These are phyloP conservation scores for Fraxinus anomala DNA, from an alignment of 257 asterid species.

Conservation along the genomic window DNA sequence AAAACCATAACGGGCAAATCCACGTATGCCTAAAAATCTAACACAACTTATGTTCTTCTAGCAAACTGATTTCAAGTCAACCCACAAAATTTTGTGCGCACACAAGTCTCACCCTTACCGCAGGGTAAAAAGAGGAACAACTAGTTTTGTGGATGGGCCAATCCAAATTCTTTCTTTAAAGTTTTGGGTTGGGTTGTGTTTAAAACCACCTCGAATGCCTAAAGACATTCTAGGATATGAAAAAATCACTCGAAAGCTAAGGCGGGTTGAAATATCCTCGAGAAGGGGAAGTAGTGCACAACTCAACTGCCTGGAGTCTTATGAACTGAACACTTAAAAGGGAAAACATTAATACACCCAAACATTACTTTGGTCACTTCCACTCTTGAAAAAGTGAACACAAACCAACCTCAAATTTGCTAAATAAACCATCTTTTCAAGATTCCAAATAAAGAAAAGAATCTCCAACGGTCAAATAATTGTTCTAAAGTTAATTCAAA, in stretches of 20 bases:
- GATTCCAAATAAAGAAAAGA: constrained; percentile 21
- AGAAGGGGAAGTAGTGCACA: background rate
- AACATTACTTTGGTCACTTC: constrained; percentile 10
- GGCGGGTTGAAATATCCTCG: background rate
- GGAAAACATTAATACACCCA: background rate
- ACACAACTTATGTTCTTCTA: too few species aligned
- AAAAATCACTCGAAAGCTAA: background rate
- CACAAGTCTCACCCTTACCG: background rate
- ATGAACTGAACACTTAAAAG: background rate
- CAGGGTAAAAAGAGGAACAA: background rate
- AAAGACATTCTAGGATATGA: background rate
- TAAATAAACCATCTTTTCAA: constrained; percentile 20
- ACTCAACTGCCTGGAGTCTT: background rate
- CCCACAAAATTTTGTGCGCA: background rate
- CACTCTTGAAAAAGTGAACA: constrained; percentile 1
- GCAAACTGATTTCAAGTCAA: too few species aligned
- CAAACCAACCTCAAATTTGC: background rate
- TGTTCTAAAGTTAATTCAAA: constrained; percentile 25
- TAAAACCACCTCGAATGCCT: background rate
- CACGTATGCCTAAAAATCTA: background rate
- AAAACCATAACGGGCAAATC: background rate
- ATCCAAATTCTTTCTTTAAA: background rate
- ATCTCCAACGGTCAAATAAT: constrained; percentile 41
- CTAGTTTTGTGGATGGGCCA: background rate
- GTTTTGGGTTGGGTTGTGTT: background rate